These are phyloP conservation scores for Kwoniella sp. DNA, from an alignment of 768 basidiomycete species.

Conservation along the genomic window DNA sequence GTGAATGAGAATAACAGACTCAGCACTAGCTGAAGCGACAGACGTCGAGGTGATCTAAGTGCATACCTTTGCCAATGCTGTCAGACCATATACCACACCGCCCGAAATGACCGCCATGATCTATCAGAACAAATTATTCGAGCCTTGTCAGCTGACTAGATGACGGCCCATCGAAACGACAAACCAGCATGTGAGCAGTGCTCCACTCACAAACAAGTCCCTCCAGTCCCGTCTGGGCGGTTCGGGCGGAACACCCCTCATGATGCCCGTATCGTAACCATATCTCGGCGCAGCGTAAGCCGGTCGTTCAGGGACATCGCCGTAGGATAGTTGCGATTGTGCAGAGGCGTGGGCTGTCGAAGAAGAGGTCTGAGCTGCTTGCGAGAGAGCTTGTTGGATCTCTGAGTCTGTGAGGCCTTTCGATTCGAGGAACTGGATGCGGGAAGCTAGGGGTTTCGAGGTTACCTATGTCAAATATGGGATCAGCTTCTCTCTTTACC, in stretches of 20 bases:
- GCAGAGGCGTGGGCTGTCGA: background rate
- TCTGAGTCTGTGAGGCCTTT: constrained; percentile 83
- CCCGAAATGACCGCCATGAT: constrained; percentile 92
- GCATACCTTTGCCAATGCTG: constrained; percentile 74
- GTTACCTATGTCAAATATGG: constrained; percentile 63
- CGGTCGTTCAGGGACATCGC: constrained; percentile 18
- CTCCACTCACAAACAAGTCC: constrained; percentile 82
- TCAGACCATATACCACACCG: constrained; percentile 75
- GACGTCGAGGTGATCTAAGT: too few species aligned
- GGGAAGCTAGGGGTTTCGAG: constrained; percentile 75
- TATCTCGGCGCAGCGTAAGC: constrained; percentile 16
- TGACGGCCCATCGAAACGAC: constrained; percentile 61
- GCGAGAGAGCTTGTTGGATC: constrained; percentile 80
- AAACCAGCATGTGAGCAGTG: too few species aligned
- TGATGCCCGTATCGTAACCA: constrained; percentile 25
- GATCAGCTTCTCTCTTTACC: background rate
- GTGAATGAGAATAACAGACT: background rate
- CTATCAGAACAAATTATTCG: constrained; percentile 58
- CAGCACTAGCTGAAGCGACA: background rate
- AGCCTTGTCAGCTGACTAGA: constrained; percentile 55
- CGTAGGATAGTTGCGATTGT: background rate
- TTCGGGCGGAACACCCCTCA: constrained; percentile 54
- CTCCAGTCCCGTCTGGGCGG: constrained; percentile 84
- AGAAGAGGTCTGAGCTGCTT: constrained; percentile 36
- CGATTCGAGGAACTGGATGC: constrained; percentile 90